A percentile compares a stretch with the other conserved stretches of the same genome.
These are phyloP conservation scores for Rhododendron henanense DNA, from an alignment of 148 eudicot genomes.

Conservation along the genomic window DNA sequence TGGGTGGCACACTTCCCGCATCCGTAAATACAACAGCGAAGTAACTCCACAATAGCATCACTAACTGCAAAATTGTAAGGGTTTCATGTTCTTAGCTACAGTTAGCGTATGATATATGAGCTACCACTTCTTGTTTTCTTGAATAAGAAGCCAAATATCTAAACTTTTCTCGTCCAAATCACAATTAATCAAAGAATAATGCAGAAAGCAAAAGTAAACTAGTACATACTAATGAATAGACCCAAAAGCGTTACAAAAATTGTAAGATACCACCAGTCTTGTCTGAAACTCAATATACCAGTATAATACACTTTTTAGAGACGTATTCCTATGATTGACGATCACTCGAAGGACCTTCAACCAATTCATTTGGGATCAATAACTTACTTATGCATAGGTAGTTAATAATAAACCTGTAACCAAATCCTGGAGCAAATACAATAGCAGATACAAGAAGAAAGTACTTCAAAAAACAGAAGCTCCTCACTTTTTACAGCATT, in stretches of 20 bases:
- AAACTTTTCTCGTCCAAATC: neutral
- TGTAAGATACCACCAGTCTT: neutral
- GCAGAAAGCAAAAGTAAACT: neutral
- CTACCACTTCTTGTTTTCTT: neutral
- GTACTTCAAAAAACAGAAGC: neutral
- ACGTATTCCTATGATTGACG: neutral
- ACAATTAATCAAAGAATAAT: neutral
- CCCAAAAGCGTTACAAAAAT: neutral
- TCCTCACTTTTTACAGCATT: neutral
- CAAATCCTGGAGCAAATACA: neutral
- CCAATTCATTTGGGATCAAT: neutral
- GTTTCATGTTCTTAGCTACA: neutral
- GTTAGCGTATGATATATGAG: neutral
- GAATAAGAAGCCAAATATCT: neutral
- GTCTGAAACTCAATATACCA: neutral
- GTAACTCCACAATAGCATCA: constrained; percentile 95
- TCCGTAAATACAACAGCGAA: constrained; percentile 87
- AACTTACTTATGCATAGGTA: neutral
- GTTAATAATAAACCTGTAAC: neutral
- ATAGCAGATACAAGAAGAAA: neutral
- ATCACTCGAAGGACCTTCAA: neutral
- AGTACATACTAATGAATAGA: neutral
- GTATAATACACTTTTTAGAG: neutral
- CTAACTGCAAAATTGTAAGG: constrained; percentile 50
- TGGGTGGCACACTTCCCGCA: constrained; percentile 92